Percentiles rank a stretch among this genome's conserved stretches.
These are phyloP conservation scores for Ceratocystis ficicola DNA, from an alignment of 2,329 filamentous ascomycete species.

Conservation along the genomic window DNA sequence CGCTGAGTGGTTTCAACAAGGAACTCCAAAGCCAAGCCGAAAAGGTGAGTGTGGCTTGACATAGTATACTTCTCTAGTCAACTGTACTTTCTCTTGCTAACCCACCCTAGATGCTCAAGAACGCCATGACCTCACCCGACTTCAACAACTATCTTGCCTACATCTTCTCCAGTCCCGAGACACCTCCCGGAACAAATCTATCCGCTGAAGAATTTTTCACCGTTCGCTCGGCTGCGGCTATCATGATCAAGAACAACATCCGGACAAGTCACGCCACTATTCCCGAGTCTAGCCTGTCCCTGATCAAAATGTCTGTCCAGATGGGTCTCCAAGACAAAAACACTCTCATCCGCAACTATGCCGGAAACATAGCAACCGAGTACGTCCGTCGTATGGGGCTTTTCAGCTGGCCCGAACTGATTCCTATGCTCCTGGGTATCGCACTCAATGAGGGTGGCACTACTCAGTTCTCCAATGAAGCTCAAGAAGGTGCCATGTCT, in stretches of 20 bases:
- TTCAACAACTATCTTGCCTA: constrained; percentile 96
- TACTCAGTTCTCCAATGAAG: constrained; percentile 49
- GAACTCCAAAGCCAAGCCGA: constrained; percentile 80
- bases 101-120: constrained; percentile 70
- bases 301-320: constrained; percentile 70
- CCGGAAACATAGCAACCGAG: constrained; percentile 90
- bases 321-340: constrained; percentile 70
- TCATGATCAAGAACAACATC: constrained; percentile 95
- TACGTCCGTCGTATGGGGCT: constrained; percentile 74
- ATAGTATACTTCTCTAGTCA: not conserved
- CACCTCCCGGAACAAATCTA: constrained; percentile 48
- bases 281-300: constrained; percentile 55
- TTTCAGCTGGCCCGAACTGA: constrained; percentile 78
- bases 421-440: constrained; percentile 69
- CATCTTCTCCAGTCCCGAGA: constrained; percentile 62
- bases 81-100: not conserved
- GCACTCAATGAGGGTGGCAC: constrained; percentile 57
- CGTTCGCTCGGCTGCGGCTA: constrained; percentile 73
- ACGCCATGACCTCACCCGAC: constrained; percentile 79
- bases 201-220: constrained; percentile 54
- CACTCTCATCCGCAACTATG: constrained; percentile 71
- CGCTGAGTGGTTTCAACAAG: constrained; percentile 71
- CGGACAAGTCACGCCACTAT: constrained; percentile 63
- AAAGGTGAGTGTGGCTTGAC: constrained; percentile 46
- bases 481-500: constrained; percentile 87